Evolutionary conservation across 768 basidiomycete species (phyloP).

Genomic region (Chiua virens): DNA sequence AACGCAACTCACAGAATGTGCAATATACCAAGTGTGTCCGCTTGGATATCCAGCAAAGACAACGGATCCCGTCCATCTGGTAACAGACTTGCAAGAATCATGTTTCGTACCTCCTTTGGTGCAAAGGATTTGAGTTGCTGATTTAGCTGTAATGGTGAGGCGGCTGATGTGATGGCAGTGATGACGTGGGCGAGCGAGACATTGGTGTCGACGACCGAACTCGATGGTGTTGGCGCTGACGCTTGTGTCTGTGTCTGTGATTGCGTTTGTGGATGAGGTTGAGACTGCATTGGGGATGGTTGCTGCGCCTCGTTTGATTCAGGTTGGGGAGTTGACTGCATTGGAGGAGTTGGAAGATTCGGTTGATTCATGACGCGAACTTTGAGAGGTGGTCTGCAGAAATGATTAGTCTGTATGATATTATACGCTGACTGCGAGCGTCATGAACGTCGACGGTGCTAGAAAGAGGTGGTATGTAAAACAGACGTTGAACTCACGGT

Average conservation of each 20-base stretch:
- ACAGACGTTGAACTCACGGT: slow-evolving; percentile 6
- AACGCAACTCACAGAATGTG: slow-evolving; percentile 64
- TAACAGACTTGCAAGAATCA: slow-evolving; percentile 52
- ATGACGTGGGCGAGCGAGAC: slow-evolving; percentile 42
- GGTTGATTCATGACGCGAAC: slow-evolving; percentile 26
- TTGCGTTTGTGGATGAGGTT: slow-evolving; percentile 5
- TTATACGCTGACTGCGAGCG: background rate
- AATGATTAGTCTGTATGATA: background rate
- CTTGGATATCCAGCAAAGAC: slow-evolving; percentile 49
- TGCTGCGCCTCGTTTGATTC: slow-evolving; percentile 15
- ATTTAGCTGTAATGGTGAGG: slow-evolving; percentile 39
- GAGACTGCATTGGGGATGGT: slow-evolving; percentile 12
- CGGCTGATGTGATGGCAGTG: slow-evolving; percentile 45
- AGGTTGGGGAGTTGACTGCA: slow-evolving; percentile 14
- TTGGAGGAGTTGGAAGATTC: slow-evolving; percentile 26
- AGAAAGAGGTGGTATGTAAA: background rate
- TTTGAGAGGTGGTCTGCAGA: too few species aligned
- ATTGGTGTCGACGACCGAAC: slow-evolving; percentile 1
- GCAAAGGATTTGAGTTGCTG: slow-evolving; percentile 45
- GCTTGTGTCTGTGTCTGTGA: slow-evolving; percentile 8
- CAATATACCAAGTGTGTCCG: slow-evolving; percentile 63
- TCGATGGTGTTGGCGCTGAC: slow-evolving; percentile 2
- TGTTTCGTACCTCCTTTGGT: slow-evolving; percentile 58
- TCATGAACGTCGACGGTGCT: background rate
- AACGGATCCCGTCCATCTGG: slow-evolving; percentile 70